These are phyloP conservation scores for Stygiomarasmius scandens DNA, from an alignment of 1,284 basidiomycete species.

Conservation along the genomic window DNA sequence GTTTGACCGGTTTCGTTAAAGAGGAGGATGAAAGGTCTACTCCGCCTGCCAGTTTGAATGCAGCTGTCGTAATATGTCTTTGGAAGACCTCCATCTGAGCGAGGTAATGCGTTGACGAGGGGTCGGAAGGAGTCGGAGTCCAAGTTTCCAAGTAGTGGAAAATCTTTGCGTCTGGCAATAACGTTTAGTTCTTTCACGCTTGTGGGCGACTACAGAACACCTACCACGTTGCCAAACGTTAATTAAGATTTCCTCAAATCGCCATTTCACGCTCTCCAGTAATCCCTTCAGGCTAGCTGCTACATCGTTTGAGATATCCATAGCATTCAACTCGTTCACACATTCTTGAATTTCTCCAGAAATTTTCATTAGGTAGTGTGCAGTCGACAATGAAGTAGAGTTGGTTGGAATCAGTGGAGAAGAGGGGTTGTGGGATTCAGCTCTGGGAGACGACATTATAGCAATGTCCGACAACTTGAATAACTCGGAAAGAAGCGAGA, in stretches of 20 bases:
- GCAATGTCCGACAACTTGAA: conserved; percentile 85
- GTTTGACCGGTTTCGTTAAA: conserved; percentile 53
- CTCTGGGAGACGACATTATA: conserved; percentile 47
- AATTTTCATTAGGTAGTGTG: conserved; percentile 79
- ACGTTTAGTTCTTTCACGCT: conserved; percentile 13
- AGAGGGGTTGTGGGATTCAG: conserved; percentile 33
- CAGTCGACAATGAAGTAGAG: conserved; percentile 83
- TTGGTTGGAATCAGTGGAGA: conserved; percentile 69
- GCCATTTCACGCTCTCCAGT: conserved; percentile 85
- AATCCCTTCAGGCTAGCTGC: conserved; percentile 70
- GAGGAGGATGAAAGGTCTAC: conserved; percentile 56
- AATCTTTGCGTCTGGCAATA: conserved; percentile 74
- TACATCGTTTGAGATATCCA: conserved; percentile 83
- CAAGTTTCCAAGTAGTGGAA: conserved; percentile 90
- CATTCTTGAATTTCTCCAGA: conserved; percentile 87
- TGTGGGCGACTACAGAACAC: conserved; percentile 6
- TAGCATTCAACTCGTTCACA: conserved; percentile 76
- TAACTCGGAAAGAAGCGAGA: conserved; percentile 85
- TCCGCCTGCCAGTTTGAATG: conserved; percentile 85
- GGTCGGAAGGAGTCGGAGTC: conserved; percentile 62
- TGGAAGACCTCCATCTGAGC: conserved; percentile 84
- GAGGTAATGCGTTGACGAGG: conserved; percentile 69
- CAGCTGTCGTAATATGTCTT: conserved; percentile 75
- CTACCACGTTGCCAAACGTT: conserved; percentile 84
- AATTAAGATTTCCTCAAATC: conserved; percentile 84